phyloP scores from a whole-genome alignment of 345 rosid genomes.

The Orychophragmus violaceus region DNA sequence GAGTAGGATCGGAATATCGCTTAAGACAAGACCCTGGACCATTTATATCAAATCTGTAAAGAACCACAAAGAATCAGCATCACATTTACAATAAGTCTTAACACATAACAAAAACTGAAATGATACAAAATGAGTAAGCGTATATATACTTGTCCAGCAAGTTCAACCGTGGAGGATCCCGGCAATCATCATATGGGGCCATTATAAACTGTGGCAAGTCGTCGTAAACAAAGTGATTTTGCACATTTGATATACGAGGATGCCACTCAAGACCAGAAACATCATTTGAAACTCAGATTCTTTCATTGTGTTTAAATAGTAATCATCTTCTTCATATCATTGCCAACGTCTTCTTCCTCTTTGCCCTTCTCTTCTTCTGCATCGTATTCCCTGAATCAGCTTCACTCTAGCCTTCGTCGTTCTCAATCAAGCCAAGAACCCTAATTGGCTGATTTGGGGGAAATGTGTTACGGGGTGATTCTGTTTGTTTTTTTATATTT shows the following conservation, averaged over 20 bases:
- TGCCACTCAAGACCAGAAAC: constrained; percentile 89
- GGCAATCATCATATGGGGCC: constrained; percentile 81
- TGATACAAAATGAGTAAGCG: neutral
- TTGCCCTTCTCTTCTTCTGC: too few relatives aligned
- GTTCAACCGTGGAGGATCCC: constrained; percentile 69
- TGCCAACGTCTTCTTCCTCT: too few relatives aligned
- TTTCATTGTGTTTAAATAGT: too few relatives aligned
- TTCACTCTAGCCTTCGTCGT: too few relatives aligned
- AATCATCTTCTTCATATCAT: too few relatives aligned
- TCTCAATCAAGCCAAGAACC: too few relatives aligned
- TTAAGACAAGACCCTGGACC: constrained; percentile 92
- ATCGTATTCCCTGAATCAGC: too few relatives aligned
- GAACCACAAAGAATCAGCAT: constrained; percentile 17
- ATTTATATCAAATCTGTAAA: constrained; percentile 66
- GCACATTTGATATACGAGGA: constrained; percentile 56
- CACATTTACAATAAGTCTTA: neutral
- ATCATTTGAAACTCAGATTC: constrained; percentile 2
- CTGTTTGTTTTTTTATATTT: too few relatives aligned
- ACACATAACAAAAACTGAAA: neutral
- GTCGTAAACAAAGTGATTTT: constrained; percentile 68
- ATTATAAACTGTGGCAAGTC: constrained; percentile 79
- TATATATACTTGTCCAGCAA: constrained; percentile 72
- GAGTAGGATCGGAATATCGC: constrained; percentile 86
- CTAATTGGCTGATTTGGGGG: too few relatives aligned
- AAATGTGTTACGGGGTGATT: too few relatives aligned